A percentile compares a stretch with the other conserved stretches of the same genome.
Conservation (phyloP, 441 rosid genomes). For the Hura crepitans region DNA sequence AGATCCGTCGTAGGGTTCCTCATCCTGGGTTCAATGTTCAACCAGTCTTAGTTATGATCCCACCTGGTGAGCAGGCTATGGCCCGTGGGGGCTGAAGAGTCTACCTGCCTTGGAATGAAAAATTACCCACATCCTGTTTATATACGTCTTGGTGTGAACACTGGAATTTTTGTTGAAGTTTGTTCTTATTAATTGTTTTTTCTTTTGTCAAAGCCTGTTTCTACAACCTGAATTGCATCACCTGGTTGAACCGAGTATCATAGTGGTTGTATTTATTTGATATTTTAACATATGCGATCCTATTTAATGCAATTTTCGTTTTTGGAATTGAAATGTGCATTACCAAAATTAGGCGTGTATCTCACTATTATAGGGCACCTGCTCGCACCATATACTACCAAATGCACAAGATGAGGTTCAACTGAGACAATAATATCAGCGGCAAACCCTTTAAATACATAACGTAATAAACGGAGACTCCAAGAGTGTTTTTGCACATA, state of each 20-base stretch:
- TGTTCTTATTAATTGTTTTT: no score
- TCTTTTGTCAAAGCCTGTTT: neutral
- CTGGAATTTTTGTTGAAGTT: neutral
- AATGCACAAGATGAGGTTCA: neutral
- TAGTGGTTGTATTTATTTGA: conserved; percentile 1
- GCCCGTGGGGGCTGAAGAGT: conserved; percentile 42
- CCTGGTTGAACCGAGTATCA: neutral
- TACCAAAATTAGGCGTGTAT: neutral
- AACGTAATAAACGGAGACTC: neutral
- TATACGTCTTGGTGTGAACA: conserved; percentile 9
- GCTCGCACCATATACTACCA: neutral
- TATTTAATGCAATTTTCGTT: neutral
- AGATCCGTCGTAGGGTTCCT: conserved; percentile 77
- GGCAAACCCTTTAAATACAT: neutral
- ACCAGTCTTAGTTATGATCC: conserved; percentile 64
- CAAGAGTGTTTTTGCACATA: no score
- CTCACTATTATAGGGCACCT: neutral
- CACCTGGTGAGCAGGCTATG: conserved; percentile 81
- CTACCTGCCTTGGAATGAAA: neutral
- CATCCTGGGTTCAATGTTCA: conserved; percentile 83
- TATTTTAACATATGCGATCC: neutral
- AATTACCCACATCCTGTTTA: conserved; percentile 1
- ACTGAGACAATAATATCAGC: no score
- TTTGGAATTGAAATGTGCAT: neutral
- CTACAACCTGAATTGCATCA: neutral